A percentile compares a stretch with the other conserved stretches of the same genome.
Evolutionary conservation across 345 rosid genomes (phyloP).

Genomic region (Eucalyptus regnans): DNA sequence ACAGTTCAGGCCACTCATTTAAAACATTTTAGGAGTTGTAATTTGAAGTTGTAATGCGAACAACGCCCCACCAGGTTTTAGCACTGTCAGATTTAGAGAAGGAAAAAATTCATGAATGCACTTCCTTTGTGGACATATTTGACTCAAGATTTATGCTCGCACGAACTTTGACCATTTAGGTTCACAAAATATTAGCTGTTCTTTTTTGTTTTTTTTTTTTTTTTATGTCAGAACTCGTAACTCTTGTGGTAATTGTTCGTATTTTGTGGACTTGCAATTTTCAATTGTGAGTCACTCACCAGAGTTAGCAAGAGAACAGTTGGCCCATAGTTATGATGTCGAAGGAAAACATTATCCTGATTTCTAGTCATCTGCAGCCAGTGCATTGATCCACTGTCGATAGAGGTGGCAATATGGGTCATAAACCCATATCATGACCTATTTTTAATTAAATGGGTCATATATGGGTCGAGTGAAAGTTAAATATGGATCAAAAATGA

Average conservation of each 20-base stretch:
- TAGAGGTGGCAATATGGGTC: too few relatives aligned
- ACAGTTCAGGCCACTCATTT: neutral
- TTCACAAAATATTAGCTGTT: neutral
- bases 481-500: too few relatives aligned
- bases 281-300: neutral
- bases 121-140: neutral
- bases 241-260: neutral
- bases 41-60: neutral
- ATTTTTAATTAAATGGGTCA: too few relatives aligned
- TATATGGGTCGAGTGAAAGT: too few relatives aligned
- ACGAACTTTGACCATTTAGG: neutral
- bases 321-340: neutral
- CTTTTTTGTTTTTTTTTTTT: neutral
- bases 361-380: neutral
- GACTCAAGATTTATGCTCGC: neutral
- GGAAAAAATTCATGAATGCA: neutral
- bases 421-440: too few relatives aligned
- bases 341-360: neutral
- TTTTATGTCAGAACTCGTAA: neutral
- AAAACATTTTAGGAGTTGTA: neutral
- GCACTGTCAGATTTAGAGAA: neutral
- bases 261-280: neutral
- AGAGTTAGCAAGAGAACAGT: neutral
- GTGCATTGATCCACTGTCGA: neutral
- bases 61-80: neutral